Evolutionary conservation across 106 monocot species (phyloP), one percentile per base, ranked within the genome.

Genomic region (Agapanthus africanus): DNA sequence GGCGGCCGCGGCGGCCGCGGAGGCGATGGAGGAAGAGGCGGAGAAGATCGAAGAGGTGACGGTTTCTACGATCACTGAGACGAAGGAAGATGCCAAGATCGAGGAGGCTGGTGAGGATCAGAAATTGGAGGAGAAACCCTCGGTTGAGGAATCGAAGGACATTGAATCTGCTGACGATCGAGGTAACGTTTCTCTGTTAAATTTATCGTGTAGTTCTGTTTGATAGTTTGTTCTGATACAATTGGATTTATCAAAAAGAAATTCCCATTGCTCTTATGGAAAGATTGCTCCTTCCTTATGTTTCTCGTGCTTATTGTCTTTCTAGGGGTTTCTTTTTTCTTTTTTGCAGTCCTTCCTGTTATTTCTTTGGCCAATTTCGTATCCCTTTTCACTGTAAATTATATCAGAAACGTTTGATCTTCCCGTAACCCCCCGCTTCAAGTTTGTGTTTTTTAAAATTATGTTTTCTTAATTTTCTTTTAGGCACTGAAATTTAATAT

Each of bases 31-130:
- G 2, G 77, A 10, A 36, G 79, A 81, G 40, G 54, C 30, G 26
- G 38, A 42, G 2, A 74, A 60, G 68, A 33, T 54, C 2, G 76
- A 81, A 34, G 74, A 66, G 11, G 66, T 15, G 66, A 66, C 64
- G 11, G 35, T n/a, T 19, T 27, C 57, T 59, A 31, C 40, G 40
- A 41, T 27, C 9, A 30, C 10, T 6, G 66, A 66, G 31, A 44
- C 30, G 15, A 66, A 44, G 18, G 28, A 66, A 31, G 66, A 66
- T 13, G n/a, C 42, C 28, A 66, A 66, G 26, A 19, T 30, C 23
- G 66, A 66, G 28, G 65, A 65, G 27, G 40, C 25, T 38, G 7
- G 40, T 35, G 65, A n/a, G 57, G 31, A 28, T 28, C 10, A 44
- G 44, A 44, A 52, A 22, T 23, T 23, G 22, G 21, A 61, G 33